Evolutionary conservation across 805 yeast genomes (phyloP).

Genomic region (Metschnikowia sp.): DNA sequence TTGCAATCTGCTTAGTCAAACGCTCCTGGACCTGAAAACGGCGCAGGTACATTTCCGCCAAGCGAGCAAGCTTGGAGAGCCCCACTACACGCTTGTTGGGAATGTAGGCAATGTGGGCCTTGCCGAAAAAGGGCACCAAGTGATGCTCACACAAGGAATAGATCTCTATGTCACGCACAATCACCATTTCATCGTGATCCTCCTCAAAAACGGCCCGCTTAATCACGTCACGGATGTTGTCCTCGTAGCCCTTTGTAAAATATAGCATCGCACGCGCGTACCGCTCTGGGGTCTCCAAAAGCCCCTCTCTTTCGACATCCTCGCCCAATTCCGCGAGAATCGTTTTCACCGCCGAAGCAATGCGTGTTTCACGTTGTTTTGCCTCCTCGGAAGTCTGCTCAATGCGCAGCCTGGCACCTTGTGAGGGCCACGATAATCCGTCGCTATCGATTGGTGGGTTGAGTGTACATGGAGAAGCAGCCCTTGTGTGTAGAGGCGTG

Average conservation of each 20-base stretch:
- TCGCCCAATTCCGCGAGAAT: slow-evolving; percentile 86
- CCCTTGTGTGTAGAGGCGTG: slow-evolving; percentile 70
- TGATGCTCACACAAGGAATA: slow-evolving; percentile 96
- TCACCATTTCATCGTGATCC: slow-evolving; percentile 98
- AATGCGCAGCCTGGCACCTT: slow-evolving; percentile 76
- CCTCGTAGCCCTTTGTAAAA: slow-evolving; percentile 96
- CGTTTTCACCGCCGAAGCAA: slow-evolving; percentile 78
- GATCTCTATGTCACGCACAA: slow-evolving; percentile 90
- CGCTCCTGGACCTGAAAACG: slow-evolving; percentile 98
- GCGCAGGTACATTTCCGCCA: slow-evolving; percentile 96
- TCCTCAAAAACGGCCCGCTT: slow-evolving; percentile 96
- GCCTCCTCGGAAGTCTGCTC: slow-evolving; percentile 68
- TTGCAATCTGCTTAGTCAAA: slow-evolving; percentile 93
- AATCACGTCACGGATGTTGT: slow-evolving; percentile 85
- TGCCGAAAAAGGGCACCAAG: slow-evolving; percentile 94
- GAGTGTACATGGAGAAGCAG: slow-evolving; percentile 78
- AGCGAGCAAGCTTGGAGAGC: slow-evolving; percentile 84
- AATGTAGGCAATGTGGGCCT: slow-evolving; percentile 96
- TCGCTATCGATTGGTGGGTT: slow-evolving; percentile 86
- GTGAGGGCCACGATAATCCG: slow-evolving; percentile 91
- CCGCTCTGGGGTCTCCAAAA: slow-evolving; percentile 90
- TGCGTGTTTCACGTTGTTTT: slow-evolving; percentile 63
- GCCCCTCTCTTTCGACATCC: slow-evolving; percentile 83
- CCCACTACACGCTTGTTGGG: slow-evolving; percentile 94
- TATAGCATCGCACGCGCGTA: slow-evolving; percentile 95